These are phyloP conservation scores for Tuber indicum DNA, from an alignment of 495 filamentous ascomycete species.

Conservation along the genomic window DNA sequence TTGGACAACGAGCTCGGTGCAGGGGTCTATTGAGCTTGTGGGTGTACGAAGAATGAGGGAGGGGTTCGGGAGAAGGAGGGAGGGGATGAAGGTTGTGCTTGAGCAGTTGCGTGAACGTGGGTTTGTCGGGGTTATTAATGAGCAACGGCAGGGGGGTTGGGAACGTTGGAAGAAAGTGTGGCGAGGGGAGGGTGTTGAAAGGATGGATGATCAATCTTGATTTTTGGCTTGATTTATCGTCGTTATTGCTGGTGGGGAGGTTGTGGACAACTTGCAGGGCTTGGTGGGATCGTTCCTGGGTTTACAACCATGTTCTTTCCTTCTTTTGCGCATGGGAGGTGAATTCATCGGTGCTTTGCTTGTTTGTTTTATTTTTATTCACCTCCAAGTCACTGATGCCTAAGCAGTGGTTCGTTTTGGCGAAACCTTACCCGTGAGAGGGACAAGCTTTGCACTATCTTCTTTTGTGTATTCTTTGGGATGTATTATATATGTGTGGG, in stretches of 20 bases:
- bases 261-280: not conserved
- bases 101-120: constrained; percentile 76
- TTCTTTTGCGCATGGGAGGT: not conserved
- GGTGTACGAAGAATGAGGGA: constrained; percentile 75
- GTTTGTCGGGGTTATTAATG: constrained; percentile 77
- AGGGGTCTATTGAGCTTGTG: constrained; percentile 83
- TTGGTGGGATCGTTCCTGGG: not conserved
- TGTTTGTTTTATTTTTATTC: not conserved
- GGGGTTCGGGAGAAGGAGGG: constrained; percentile 76
- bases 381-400: not conserved
- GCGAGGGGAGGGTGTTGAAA: constrained; percentile 34
- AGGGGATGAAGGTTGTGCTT: constrained; percentile 92
- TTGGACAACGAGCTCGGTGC: constrained; percentile 73
- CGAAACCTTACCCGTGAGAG: not conserved
- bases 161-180: constrained; percentile 41
- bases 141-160: constrained; percentile 40
- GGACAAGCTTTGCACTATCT: not conserved
- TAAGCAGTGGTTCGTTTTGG: not conserved
- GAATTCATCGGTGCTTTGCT: not conserved
- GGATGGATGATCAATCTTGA: constrained; percentile 15
- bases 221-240: not conserved
- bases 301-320: not conserved
- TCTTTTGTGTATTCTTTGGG: not conserved
- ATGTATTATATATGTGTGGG: not conserved
- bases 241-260: not conserved